A percentile compares a stretch with the other conserved stretches of the same genome.
phyloP scores from a whole-genome alignment of 305 asterid species.

The Fraxinus dipetala region DNA sequence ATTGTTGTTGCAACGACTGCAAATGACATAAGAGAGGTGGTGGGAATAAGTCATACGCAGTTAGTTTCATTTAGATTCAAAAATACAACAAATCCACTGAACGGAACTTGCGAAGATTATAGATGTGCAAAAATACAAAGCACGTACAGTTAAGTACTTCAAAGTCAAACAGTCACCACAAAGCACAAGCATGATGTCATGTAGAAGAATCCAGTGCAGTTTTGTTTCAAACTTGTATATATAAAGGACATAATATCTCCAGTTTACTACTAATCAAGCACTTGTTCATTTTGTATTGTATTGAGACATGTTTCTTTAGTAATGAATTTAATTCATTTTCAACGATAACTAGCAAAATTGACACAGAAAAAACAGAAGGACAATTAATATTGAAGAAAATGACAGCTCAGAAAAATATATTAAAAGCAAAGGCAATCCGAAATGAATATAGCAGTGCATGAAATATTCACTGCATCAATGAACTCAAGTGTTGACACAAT shows the following conservation, averaged over 20 bases:
- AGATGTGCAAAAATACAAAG: background rate
- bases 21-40: constrained; percentile 18
- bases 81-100: background rate
- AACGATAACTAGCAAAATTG: background rate
- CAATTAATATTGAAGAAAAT: background rate
- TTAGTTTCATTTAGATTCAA: constrained; percentile 4
- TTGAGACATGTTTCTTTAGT: background rate
- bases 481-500: background rate
- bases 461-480: background rate
- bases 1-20: constrained; percentile 76
- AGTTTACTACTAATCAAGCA: background rate
- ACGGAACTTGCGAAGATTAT: background rate
- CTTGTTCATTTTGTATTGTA: background rate
- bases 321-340: background rate
- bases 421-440: background rate
- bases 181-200: background rate
- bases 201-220: background rate
- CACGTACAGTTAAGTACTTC: background rate
- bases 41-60: constrained; percentile 5
- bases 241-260: background rate
- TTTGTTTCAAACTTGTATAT: background rate
- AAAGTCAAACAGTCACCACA: background rate
- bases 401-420: background rate
- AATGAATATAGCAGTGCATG: background rate
- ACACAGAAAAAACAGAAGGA: background rate